Evolutionary conservation across 2,329 filamentous ascomycete genomes (phyloP), one percentile per base, ranked within the genome.

Genomic region (Mariannaea sp.): DNA sequence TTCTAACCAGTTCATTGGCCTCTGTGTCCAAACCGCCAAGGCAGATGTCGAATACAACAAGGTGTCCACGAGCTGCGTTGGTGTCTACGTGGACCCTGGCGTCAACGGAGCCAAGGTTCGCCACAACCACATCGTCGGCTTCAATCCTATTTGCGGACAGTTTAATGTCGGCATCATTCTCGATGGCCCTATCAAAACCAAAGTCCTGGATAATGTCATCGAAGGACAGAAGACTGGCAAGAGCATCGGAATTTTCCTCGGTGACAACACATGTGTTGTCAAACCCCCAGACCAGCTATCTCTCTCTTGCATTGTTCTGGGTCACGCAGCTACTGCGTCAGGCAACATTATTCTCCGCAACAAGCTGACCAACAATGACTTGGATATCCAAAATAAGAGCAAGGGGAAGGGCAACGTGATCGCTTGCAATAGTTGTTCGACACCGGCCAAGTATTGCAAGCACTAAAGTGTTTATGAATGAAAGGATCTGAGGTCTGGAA

Each of bases 1-100:
- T 17, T 65, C 66, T 2, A 62, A 63, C 4, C 65, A 71, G n/a
- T 14, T 3, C 14, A 62, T 72, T 32, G 71, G 64, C 6, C 60
- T 74, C 7, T 74, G 71, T 20, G 64, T 74, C 1, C 70, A 73
- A 56, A 73, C 71, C 1, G 57, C 65, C 5, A 40, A 55, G 0
- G 70, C 70, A 4, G 57, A 68, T 3, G 46, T 74, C 2, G 58
- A 65, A 26, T 49, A 70, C 53, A 75, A 75, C 32, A 60, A 54
- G 2, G 67, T 74, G n/a, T 57, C 45, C 0, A 56, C 65, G 13
- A 57, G 54, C 43, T 75, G 73, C 46, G 53, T 60, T 24, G 73
- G 68, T 2, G 59, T 66, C 24, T 70, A 68, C 44, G 63, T 73
- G 17, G 71, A 75, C 22, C 71, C 71, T 1, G 57, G 57, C 5